phyloP scores from a whole-genome alignment of 1,284 basidiomycete species.

The Thecaphora thlaspeos region DNA sequence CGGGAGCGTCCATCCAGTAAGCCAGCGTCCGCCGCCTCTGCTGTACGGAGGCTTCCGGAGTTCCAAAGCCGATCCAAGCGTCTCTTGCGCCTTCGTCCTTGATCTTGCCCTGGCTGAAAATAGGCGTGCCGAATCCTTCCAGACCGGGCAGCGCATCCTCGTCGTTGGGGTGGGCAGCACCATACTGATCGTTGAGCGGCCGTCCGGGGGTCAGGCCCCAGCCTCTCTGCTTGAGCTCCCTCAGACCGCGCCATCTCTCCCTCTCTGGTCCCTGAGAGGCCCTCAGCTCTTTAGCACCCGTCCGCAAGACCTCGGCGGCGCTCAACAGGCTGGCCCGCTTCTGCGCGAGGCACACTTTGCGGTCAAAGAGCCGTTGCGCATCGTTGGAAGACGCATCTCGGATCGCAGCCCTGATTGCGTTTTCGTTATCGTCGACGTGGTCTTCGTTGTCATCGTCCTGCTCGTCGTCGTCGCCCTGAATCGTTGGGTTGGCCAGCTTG shows the following conservation, averaged over 20 bases:
- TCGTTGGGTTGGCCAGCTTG: constrained; percentile 5
- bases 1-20: constrained; percentile 36
- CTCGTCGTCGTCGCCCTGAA: background rate
- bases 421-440: constrained; percentile 10
- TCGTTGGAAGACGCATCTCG: constrained; percentile 3
- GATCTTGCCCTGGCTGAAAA: constrained; percentile 38
- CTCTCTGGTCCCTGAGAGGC: constrained; percentile 17
- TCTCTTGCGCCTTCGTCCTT: constrained; percentile 49
- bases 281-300: constrained; percentile 35
- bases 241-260: constrained; percentile 35
- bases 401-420: constrained; percentile 5
- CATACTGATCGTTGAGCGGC: constrained; percentile 31
- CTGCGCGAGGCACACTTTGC: constrained; percentile 31
- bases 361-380: constrained; percentile 10
- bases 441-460: constrained; percentile 13
- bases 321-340: constrained; percentile 25
- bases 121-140: constrained; percentile 40
- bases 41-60: constrained; percentile 37
- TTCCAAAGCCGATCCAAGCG: constrained; percentile 50
- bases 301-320: constrained; percentile 32
- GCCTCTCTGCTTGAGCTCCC: constrained; percentile 30
- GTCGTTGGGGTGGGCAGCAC: constrained; percentile 1
- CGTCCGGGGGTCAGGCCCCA: constrained; percentile 45
- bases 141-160: constrained; percentile 9
- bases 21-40: constrained; percentile 33